phyloP scores from a whole-genome alignment of 2,329 filamentous ascomycete genomes.

The Coniochaeta sp. region DNA sequence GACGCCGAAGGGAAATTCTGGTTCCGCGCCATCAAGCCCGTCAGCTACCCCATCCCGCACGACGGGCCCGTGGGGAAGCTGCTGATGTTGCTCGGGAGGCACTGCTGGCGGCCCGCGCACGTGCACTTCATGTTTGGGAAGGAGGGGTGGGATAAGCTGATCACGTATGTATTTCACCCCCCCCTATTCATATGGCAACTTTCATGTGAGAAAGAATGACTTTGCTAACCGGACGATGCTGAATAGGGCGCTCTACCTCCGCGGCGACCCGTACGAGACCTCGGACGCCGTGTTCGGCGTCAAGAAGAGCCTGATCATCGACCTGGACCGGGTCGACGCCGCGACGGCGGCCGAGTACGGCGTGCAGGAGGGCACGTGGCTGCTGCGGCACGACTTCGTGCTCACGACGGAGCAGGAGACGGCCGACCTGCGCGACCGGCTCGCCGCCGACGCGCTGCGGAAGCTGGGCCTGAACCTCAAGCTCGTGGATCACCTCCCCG shows the following conservation, averaged over 20 bases:
- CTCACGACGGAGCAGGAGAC: slow-evolving; percentile 67
- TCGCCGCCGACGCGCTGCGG: slow-evolving; percentile 58
- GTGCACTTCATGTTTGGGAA: slow-evolving; percentile 89
- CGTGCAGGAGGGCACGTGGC: slow-evolving; percentile 48
- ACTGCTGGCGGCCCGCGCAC: slow-evolving; percentile 70
- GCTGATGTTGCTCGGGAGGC: slow-evolving; percentile 58
- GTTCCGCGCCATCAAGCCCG: slow-evolving; percentile 79
- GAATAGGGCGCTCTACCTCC: slow-evolving; percentile 64
- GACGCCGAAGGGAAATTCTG: slow-evolving; percentile 71
- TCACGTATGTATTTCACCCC: too few species aligned
- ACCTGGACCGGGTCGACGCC: slow-evolving; percentile 43
- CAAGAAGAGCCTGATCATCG: slow-evolving; percentile 71
- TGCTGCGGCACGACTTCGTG: slow-evolving; percentile 71
- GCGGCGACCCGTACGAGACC: slow-evolving; percentile 73
- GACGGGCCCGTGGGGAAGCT: slow-evolving; percentile 78
- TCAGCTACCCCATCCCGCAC: slow-evolving; percentile 77
- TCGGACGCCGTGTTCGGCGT: slow-evolving; percentile 84
- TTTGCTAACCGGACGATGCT: not conserved
- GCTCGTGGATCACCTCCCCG: slow-evolving; percentile 68
- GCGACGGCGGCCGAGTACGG: slow-evolving; percentile 53
- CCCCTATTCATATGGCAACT: too few species aligned
- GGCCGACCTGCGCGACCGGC: slow-evolving; percentile 53
- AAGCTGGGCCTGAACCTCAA: slow-evolving; percentile 62
- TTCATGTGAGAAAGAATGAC: too few species aligned
- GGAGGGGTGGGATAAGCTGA: slow-evolving; percentile 67